Evolutionary conservation across 2,329 filamentous ascomycete genomes (phyloP).

Genomic region (Rhinocladiella mackenziei): DNA sequence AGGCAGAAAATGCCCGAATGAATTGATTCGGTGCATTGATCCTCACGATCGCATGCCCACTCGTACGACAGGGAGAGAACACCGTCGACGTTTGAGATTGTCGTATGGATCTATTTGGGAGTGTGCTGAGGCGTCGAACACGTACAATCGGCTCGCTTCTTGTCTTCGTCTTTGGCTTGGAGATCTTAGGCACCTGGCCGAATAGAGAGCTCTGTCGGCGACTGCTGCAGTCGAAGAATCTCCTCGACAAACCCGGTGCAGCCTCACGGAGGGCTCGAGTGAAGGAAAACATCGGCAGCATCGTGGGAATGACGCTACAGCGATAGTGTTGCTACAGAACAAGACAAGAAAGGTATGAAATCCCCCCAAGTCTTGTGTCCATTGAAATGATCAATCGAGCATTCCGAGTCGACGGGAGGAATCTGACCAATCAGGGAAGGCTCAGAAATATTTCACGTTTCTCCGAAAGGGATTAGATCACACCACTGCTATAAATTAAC

Average conservation of each 20-base stretch:
- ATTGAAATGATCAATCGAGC: not conserved
- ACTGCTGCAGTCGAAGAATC: constrained; percentile 25
- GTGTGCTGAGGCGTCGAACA: constrained; percentile 4
- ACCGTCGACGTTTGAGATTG: not conserved
- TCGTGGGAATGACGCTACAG: constrained; percentile 1
- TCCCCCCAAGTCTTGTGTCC: too few relatives aligned
- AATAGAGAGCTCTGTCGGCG: constrained; percentile 8
- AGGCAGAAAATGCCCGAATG: constrained; percentile 13
- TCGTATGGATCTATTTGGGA: constrained; percentile 1
- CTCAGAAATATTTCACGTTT: not conserved
- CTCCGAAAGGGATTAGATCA: too few relatives aligned
- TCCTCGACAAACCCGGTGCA: constrained; percentile 24
- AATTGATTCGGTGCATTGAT: not conserved
- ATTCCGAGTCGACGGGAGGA: not conserved
- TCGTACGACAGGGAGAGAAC: not conserved
- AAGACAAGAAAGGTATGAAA: too few relatives aligned
- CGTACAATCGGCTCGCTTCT: not conserved
- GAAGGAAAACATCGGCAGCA: constrained; percentile 22
- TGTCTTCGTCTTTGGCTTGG: not conserved
- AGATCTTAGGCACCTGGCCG: not conserved
- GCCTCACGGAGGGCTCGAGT: constrained; percentile 24
- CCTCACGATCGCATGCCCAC: not conserved
- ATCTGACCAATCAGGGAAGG: constrained; percentile 7
- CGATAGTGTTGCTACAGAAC: too few relatives aligned
- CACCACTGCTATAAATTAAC: too few relatives aligned